Base-by-base conservation (phyloP, 805 yeast species). In the Yamadazyma ubonensis region DNA sequence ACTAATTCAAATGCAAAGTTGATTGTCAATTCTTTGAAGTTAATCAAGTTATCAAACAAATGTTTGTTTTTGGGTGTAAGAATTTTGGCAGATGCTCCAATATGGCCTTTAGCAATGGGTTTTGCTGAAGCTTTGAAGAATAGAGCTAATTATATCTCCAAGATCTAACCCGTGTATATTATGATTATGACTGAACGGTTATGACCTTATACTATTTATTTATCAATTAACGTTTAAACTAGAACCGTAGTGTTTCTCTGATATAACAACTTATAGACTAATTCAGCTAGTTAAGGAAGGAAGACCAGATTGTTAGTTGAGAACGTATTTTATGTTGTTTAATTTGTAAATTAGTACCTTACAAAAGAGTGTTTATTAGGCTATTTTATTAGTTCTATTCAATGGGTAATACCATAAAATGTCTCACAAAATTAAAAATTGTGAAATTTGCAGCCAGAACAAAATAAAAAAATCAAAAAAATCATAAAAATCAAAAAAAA, bases 71-170 rank as follows among this genome's bases (percentile, higher is more conserved):
- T 85, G 27, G 95, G 93, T 29, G 85, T 85, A 9, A 67, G 88
- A 50, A 81, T 85, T 21, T 66, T 85, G 37, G 88, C 89, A 3
- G 93, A 85, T 65, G 90, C 90, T 0, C 93, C 93, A 11, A 83
- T 85, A 18, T 85, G 95, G 95, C 93, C 93, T 0, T 73, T 84
- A 36, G 86, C 89, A 0, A 64, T 85, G 57, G 76, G 82, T 14
- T 83, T 84, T 65, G 91, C 91, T 0, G 91, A 84, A 55, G 89
- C 88, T 2, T 67, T 84, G 51, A 84, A 82, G 54, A 75, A 80
- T 22, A 73, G 89, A 53, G 61, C 61, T 2, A 47, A 47, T 21
- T 48, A 49, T 41, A 49, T 52, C 21, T 45, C 50, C 23, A 45
- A 44, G 21, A 42, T 32, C 19, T 43, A 31, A 35, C 33, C 4